Evolutionary conservation across 805 yeast genomes (phyloP), one percentile per base, ranked within the genome.

Genomic region (Blastobotrys terrestris): DNA sequence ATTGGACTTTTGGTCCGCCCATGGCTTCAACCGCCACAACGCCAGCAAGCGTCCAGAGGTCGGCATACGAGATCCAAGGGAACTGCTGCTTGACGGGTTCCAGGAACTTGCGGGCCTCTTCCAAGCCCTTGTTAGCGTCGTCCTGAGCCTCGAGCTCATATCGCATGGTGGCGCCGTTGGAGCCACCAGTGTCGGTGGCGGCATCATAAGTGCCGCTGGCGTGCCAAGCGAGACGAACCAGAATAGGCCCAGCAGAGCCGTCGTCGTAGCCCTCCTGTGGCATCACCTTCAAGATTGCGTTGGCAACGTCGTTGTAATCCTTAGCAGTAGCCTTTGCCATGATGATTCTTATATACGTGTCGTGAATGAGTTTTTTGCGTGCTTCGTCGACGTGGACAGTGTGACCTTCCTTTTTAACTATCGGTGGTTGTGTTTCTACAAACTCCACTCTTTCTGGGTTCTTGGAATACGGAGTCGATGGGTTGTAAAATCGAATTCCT

Each of bases 201-300:
- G 72, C 72, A 61, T 87, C 88, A 67, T 75, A 89, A 16, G 94
- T 86, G 39, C 95, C 96, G 53, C 87, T 78, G 39, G 84, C 79
- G 66, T 88, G 95, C 96, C 96, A 88, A 22, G 95, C 85, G 52
- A 87, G 75, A 61, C 96, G 80, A 20, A 88, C 80, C 42, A 88
- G 71, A 14, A 84, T 80, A 7, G 96, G 96, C 0, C 91, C 84
- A 21, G 83, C 80, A 2, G 84, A 78, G 3, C 86, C 86, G 63
- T 81, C 85, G 60, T 82, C 87, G 63, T 74, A 78, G 50, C 72
- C 83, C 55, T 74, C 78, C 39, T 72, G 68, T 45, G 73, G 72
- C 45, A 72, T 59, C 26, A 72, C 62, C 40, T 62, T 57, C 18
- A 58, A 50, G 41, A 72, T 68, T 6, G 71, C 70, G 48, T 68